These are phyloP conservation scores for Pelargonium australe DNA, from an alignment of 441 rosid genomes.

Conservation along the genomic window DNA sequence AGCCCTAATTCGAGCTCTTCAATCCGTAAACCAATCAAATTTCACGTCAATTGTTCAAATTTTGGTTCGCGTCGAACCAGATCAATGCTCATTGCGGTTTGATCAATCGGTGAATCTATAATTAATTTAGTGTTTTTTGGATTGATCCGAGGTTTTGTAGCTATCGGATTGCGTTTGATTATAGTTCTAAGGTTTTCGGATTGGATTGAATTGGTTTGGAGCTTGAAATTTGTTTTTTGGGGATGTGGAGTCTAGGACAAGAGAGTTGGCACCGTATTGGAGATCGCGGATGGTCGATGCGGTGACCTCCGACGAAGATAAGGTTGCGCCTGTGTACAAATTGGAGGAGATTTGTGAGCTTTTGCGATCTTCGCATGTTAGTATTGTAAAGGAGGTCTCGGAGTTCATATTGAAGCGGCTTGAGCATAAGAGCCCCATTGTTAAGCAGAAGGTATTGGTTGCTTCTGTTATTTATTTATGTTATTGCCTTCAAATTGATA, in stretches of 20 bases:
- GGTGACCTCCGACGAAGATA: slow-evolving; percentile 85
- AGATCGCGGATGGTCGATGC: slow-evolving; percentile 87
- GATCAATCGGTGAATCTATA: background rate
- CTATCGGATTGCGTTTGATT: background rate
- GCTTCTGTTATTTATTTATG: background rate
- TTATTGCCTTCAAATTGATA: no score
- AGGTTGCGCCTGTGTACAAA: slow-evolving; percentile 87
- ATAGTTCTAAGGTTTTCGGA: background rate
- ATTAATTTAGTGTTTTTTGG: background rate
- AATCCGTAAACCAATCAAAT: background rate
- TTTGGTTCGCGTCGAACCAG: background rate
- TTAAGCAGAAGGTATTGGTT: slow-evolving; percentile 75
- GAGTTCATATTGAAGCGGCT: slow-evolving; percentile 77
- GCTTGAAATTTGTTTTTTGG: background rate
- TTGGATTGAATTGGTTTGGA: no score
- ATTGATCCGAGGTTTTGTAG: background rate
- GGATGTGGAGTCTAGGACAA: slow-evolving; percentile 89
- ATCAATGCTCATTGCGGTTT: background rate
- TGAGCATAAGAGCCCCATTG: slow-evolving; percentile 80
- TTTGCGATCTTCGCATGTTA: slow-evolving; percentile 68
- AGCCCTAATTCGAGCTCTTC: background rate
- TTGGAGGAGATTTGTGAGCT: slow-evolving; percentile 89
- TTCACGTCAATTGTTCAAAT: background rate
- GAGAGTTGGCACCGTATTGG: slow-evolving; percentile 99
- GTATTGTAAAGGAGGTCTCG: slow-evolving; percentile 80